Conservation (phyloP, 2,329 filamentous ascomycete species). For the Pseudogymnoascus sp. region DNA sequence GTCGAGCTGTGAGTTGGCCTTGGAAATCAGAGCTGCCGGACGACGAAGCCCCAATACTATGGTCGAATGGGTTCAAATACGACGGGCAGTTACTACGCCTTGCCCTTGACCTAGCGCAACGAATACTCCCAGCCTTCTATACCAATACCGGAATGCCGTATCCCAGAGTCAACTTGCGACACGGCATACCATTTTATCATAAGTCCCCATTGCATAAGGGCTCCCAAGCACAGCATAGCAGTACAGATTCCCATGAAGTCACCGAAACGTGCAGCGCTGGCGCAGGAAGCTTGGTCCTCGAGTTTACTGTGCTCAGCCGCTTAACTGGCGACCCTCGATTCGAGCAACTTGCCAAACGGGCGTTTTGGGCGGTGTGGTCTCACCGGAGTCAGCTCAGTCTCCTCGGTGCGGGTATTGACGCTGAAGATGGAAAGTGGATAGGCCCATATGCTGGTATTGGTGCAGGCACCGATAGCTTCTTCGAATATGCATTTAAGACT, state of each 20-base stretch:
- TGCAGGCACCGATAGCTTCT: conserved; percentile 95
- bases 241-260: conserved; percentile 48
- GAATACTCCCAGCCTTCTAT: conserved; percentile 85
- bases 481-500: conserved; percentile 94
- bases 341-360: conserved; percentile 79
- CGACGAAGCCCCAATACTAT: conserved; percentile 52
- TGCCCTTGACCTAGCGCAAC: conserved; percentile 73
- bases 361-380: conserved; percentile 97
- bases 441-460: conserved; percentile 87
- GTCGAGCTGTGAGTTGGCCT: conserved; percentile 10
- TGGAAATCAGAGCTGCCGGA: conserved; percentile 28
- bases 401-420: conserved; percentile 86
- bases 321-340: conserved; percentile 82
- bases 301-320: conserved; percentile 84
- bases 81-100: conserved; percentile 86
- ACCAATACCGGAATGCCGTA: conserved; percentile 89
- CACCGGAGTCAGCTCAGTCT: conserved; percentile 77
- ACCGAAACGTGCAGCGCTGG: conserved; percentile 96
- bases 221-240: conserved; percentile 35
- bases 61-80: conserved; percentile 73
- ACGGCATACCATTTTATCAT: conserved; percentile 85
- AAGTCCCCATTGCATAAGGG: conserved; percentile 71
- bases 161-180: conserved; percentile 81
- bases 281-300: conserved; percentile 88
- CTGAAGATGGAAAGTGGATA: conserved; percentile 84